Evolutionary conservation across 192 early-diverging fungal genomes (phyloP).

Genomic region (Gaertneriomyces sp.): DNA sequence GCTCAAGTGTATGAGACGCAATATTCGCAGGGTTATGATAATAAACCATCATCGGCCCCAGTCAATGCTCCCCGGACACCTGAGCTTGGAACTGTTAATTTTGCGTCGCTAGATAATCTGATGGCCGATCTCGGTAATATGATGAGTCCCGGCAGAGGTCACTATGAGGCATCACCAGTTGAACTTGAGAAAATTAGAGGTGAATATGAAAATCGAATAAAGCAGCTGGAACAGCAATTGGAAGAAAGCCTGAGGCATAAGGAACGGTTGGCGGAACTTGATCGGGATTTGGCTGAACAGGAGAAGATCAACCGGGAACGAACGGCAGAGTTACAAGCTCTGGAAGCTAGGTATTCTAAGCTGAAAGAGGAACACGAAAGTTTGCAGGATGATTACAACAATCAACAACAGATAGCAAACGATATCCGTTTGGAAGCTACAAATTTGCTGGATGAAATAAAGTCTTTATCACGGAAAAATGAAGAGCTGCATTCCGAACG

Average conservation of each 20-base stretch:
- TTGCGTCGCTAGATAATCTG: conserved; percentile 64
- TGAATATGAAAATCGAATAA: conserved; percentile 36
- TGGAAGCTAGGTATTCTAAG: conserved; percentile 40
- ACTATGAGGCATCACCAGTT: background rate
- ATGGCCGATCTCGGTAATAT: conserved; percentile 74
- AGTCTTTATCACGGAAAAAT: conserved; percentile 57
- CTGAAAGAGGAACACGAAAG: conserved; percentile 60
- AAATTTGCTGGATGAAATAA: conserved; percentile 67
- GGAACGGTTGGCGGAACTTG: conserved; percentile 24
- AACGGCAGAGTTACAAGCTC: conserved; percentile 2
- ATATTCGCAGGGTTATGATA: conserved; percentile 21
- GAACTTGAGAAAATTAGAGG: conserved; percentile 24
- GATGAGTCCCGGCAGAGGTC: conserved; percentile 29
- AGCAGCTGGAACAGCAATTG: conserved; percentile 27
- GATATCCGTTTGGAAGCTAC: conserved; percentile 69
- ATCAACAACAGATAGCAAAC: conserved; percentile 69
- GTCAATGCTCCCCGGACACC: background rate
- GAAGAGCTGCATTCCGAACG: conserved; percentile 54
- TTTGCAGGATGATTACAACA: conserved; percentile 68
- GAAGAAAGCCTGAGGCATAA: conserved; percentile 12
- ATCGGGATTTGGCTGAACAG: conserved; percentile 20
- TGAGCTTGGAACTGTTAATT: conserved; percentile 37
- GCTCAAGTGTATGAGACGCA: conserved; percentile 25
- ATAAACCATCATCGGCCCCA: conserved; percentile 13
- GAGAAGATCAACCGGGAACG: conserved; percentile 35